These are phyloP conservation scores for Chloranthus sessilifolius DNA, from an alignment of 164 flowering plant genomes.

Conservation along the genomic window DNA sequence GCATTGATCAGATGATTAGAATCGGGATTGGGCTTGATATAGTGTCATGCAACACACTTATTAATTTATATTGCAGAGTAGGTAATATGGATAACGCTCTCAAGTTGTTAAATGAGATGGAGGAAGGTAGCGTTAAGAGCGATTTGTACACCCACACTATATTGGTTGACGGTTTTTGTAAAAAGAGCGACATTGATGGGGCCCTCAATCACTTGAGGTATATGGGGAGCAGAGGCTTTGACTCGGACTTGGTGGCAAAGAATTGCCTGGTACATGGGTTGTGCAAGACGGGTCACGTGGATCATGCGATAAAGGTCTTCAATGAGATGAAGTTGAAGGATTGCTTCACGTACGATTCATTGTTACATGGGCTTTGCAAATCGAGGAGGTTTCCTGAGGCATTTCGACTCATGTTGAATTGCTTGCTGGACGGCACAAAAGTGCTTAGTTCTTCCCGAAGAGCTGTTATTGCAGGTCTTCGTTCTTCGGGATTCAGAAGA, in stretches of 20 bases:
- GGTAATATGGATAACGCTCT: constrained; percentile 55
- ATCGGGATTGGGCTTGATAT: constrained; percentile 50
- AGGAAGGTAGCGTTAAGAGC: constrained; percentile 43
- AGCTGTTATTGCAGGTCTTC: constrained; percentile 66
- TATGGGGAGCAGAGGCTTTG: constrained; percentile 40
- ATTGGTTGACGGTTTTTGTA: constrained; percentile 64
- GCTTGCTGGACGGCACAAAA: constrained; percentile 44
- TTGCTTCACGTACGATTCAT: constrained; percentile 64
- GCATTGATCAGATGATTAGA: constrained; percentile 41
- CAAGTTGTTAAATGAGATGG: constrained; percentile 50
- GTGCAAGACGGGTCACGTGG: constrained; percentile 52
- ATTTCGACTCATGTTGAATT: constrained; percentile 44
- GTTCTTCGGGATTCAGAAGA: constrained; percentile 31
- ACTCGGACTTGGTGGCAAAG: constrained; percentile 50
- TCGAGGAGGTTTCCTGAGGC: constrained; percentile 47
- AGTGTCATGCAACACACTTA: constrained; percentile 61
- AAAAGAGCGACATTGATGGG: constrained; percentile 45
- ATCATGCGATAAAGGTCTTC: constrained; percentile 53
- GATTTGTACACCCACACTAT: constrained; percentile 74
- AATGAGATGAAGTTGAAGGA: constrained; percentile 61
- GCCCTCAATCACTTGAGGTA: constrained; percentile 38
- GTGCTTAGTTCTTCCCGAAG: constrained; percentile 42
- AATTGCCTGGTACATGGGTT: constrained; percentile 65
- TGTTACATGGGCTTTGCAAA: constrained; percentile 79
- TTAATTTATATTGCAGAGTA: constrained; percentile 55